Evolutionary conservation across 2,329 filamentous ascomycete genomes (phyloP).

Genomic region (Alternaria atra): DNA sequence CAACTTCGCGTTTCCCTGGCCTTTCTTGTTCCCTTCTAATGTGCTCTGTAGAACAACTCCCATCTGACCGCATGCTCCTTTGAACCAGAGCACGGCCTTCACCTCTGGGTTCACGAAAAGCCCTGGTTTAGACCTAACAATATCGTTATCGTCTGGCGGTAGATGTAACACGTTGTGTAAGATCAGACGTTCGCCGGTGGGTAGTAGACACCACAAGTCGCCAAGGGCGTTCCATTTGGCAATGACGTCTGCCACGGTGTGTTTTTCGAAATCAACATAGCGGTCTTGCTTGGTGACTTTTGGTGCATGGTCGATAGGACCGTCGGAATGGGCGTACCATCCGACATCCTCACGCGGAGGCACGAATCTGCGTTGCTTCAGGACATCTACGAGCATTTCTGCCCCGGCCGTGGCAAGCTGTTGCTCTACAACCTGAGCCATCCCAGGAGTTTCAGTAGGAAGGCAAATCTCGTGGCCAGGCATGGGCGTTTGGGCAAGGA

Average conservation of each 20-base stretch:
- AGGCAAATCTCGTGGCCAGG: conserved; percentile 62
- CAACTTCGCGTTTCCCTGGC: conserved; percentile 11
- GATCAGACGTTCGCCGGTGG: conserved; percentile 41
- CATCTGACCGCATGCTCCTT: conserved; percentile 6
- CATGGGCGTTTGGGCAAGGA: conserved; percentile 71
- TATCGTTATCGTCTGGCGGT: not conserved
- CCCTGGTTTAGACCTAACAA: not conserved
- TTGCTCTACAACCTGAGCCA: conserved; percentile 60
- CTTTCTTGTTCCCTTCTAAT: conserved; percentile 12
- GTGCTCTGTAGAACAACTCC: conserved; percentile 3
- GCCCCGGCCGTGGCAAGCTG: conserved; percentile 71
- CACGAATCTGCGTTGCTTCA: conserved; percentile 71
- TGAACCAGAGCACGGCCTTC: not conserved
- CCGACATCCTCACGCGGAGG: conserved; percentile 62
- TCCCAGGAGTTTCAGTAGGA: conserved; percentile 54
- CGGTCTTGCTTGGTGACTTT: conserved; percentile 75
- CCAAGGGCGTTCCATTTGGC: conserved; percentile 69
- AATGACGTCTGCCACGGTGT: conserved; percentile 64
- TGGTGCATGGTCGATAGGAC: conserved; percentile 64
- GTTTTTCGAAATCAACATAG: conserved; percentile 67
- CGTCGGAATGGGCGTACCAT: conserved; percentile 35
- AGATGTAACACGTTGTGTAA: conserved; percentile 26
- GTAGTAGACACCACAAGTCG: conserved; percentile 67
- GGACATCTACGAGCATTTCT: conserved; percentile 71
- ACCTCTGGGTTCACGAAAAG: conserved; percentile 7